Base-by-base conservation (phyloP, 1,284 basidiomycete species). In the Testicularia cyperi region DNA sequence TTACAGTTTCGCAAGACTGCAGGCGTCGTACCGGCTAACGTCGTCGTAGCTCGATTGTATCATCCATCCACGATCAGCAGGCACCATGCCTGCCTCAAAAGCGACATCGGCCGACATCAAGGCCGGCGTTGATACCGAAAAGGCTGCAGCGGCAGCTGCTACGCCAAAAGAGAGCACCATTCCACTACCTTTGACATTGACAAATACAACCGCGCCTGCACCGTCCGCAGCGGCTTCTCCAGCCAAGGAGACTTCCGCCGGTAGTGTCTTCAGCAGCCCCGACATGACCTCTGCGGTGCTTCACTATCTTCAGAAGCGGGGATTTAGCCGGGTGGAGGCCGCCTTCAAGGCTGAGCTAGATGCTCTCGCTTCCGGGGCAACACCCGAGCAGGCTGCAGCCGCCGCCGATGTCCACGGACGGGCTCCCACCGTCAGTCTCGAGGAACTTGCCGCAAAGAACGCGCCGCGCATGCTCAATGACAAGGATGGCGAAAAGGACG, bases 241-340 rank as follows among this genome's bases (percentile, higher is more conserved):
- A 6, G 25, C 39, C 26, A 51, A 52, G 32, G 52, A 52, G 6
- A 44, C 46, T 22, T 41, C 51, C 2, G 41, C 33, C 2, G 52
- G 47, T 2, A 52, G 43, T 40, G 44, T 62, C 18, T 55, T 55
- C 29, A 62, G 58, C 48, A 57, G 38, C 16, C 48, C 60, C 2
- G 53, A 63, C 25, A 56, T 57, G 53, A 63, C 53, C 3, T 47
- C 60, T 29, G 53, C 60, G 20, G 53, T 63, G 9, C 54, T 63
- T 5, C 33, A 53, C 20, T 96, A 94, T 77, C 82, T 95, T 36
- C 85, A 86, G 42, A 80, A 85, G 20, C 83, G 90, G 38, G 92
- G 92, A 5, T 86, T 90, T 77, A 81, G 83, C 66, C 81, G 82
- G 31, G 88, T 88, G 10, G 87, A 90, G 74, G 83, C 86, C 51